phyloP scores from a whole-genome alignment of 1,284 basidiomycete species.

The Ganoderma boninense region DNA sequence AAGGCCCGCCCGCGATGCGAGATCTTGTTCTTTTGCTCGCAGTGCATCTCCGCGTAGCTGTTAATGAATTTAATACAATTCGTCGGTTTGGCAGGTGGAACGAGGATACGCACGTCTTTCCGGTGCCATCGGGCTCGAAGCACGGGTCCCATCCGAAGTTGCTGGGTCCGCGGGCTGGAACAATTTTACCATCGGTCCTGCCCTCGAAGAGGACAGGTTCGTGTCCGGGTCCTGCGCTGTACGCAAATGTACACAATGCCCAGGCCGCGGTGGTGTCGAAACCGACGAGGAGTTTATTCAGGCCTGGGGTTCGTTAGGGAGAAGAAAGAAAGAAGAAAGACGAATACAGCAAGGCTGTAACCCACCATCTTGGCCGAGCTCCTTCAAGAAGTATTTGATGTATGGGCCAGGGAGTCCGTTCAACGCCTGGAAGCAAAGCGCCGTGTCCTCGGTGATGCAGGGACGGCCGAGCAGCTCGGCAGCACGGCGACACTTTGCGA shows the following conservation, averaged over 20 bases:
- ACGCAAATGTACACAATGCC: slow-evolving; percentile 97
- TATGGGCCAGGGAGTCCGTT: slow-evolving; percentile 95
- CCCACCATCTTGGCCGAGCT: slow-evolving; percentile 79
- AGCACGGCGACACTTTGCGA: slow-evolving; percentile 87
- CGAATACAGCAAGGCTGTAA: too few species aligned
- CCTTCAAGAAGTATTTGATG: slow-evolving; percentile 91
- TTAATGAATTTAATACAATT: not conserved
- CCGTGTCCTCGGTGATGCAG: slow-evolving; percentile 97
- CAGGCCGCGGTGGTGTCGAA: slow-evolving; percentile 86
- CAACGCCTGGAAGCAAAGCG: slow-evolving; percentile 90
- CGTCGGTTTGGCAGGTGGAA: not conserved
- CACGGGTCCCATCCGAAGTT: slow-evolving; percentile 93
- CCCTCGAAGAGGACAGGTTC: slow-evolving; percentile 94
- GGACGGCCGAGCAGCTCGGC: slow-evolving; percentile 86
- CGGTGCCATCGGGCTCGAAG: slow-evolving; percentile 82
- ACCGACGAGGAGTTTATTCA: slow-evolving; percentile 88
- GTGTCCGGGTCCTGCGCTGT: slow-evolving; percentile 82
- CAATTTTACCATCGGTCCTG: slow-evolving; percentile 87
- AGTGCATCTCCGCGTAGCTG: slow-evolving; percentile 95
- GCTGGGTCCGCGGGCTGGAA: slow-evolving; percentile 81
- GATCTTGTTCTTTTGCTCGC: slow-evolving; percentile 86
- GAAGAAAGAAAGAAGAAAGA: not conserved
- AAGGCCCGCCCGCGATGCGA: slow-evolving; percentile 93
- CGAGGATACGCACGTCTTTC: slow-evolving; percentile 71
- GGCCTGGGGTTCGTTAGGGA: slow-evolving; percentile 53